Evolutionary conservation across 2,329 filamentous ascomycete species (phyloP), one percentile per base, ranked within the genome.

Genomic region (Atkinsonella texensis): DNA sequence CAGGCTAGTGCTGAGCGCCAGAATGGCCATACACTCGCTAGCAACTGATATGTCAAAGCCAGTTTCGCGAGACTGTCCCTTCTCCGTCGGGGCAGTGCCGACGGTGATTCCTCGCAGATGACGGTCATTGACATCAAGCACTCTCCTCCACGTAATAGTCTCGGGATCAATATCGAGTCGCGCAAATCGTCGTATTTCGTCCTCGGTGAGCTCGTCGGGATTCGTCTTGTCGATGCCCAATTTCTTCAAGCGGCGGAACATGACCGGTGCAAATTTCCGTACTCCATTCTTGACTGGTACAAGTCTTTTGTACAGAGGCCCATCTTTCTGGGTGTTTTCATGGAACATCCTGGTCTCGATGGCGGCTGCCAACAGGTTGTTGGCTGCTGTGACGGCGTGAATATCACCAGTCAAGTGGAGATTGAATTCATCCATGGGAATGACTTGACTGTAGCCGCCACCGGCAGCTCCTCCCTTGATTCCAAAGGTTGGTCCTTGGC

Each of bases 381-480:
- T 98, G 39, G 93, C 93, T 31, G 91, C 91, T 50, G 89, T 89
- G 63, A 98, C 93, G 58, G 93, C 93, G 68, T 98, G 93, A 52
- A 98, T 97, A 66, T 98, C 93, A 62, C 93, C 93, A 51, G 93
- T 98, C 62, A 98, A 73, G 68, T 98, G 93, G 64, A 98, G 75
- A 71, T 98, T 98, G 76, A 98, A 98, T 69, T 98, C 93, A 62
- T 98, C 93, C 93, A 98, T 98, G 53, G 93, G 93, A 62, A 98
- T 97, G 64, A 98, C 93, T 69, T 98, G 93, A 68, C 89, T 95
- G 80, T 97, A 98, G 40, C 93, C 93, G 68, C 93, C 93, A 62
- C 93, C 93, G 52, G 93, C 93, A 54, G 93, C 93, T 62, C 93
- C 93, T 56, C 93, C 93, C 77, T 98, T 98, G 77, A 98, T 97